Base-by-base conservation (phyloP, 2,329 filamentous ascomycete genomes). In the Exophiala aquamarina region DNA sequence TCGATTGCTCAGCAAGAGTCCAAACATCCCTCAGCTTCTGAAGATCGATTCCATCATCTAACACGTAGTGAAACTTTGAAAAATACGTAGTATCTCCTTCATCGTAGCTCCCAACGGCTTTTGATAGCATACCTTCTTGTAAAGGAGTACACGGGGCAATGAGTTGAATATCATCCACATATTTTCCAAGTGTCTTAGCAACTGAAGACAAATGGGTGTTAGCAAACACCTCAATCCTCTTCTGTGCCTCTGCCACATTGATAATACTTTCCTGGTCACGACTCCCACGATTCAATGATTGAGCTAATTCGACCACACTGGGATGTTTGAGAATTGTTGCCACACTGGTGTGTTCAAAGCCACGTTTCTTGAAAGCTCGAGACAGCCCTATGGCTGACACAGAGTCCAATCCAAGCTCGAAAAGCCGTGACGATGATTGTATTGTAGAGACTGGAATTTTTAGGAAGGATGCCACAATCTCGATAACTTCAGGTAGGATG, bases 371-470 rank as follows among this genome's bases (percentile, higher is more conserved):
- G 11, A 96, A 70, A 10, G 75, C 65, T 4, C 77, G 74, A 1
- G 86, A 77, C 21, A 96, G 76, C 6, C 82, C 77, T 36, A 94
- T 83, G 0, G 85, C 87, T 0, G 88, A 89, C 13, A 96, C 89
- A 0, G 91, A 96, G 60, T 95, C 92, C 18, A 96, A 75, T 0
- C 91, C 92, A 1, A 95, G 72, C 54, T 95, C 89, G 58, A 93
- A 95, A 14, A 95, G 79, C 50, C 82, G 95, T 0, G 83, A 82
- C 0, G 69, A 71, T 2, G 76, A 69, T 1, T 66, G 69, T 2
- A 88, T 69, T 0, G 70, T 66, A 0, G 67, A 59, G 2, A 61
- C 43, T 1, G 72, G 61, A 1, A 80, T 52, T 0, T 71, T 68
- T 2, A 79, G 67, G 42, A 87, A 59, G 11, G 28, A 21, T n/a